These are phyloP conservation scores for Chionographis japonica DNA, from an alignment of 106 monocot genomes.

Conservation along the genomic window DNA sequence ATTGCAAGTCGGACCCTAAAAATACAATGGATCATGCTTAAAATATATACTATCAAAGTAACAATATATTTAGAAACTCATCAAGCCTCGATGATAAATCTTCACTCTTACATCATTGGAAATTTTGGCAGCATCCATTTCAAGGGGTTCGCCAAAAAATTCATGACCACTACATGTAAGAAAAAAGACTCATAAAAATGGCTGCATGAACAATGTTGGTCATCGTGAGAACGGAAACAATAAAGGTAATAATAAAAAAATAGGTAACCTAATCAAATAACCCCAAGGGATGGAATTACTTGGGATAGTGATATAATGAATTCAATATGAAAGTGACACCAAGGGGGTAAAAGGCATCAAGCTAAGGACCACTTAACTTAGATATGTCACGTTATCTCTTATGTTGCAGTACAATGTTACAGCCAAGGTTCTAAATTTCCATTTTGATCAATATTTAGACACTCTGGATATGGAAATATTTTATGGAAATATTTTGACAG, in stretches of 20 bases:
- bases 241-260: constrained; percentile 1
- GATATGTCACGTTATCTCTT: too few relatives aligned
- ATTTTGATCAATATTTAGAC: too few relatives aligned
- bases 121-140: constrained; percentile 37
- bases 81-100: not conserved
- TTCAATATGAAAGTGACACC: too few relatives aligned
- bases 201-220: not conserved
- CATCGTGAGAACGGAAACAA: not conserved
- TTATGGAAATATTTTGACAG: too few relatives aligned
- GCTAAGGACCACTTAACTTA: too few relatives aligned
- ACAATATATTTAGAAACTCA: not conserved
- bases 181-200: not conserved
- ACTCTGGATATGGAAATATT: too few relatives aligned
- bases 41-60: not conserved
- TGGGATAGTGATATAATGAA: too few relatives aligned
- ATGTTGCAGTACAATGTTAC: too few relatives aligned
- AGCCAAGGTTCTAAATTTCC: too few relatives aligned
- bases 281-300: too few relatives aligned
- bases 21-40: not conserved
- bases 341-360: too few relatives aligned
- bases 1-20: constrained; percentile 19
- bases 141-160: constrained; percentile 22
- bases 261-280: too few relatives aligned
- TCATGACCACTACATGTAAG: constrained; percentile 30
- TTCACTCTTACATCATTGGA: constrained; percentile 32